These are phyloP conservation scores for Tolypocladium album DNA, from an alignment of 2,329 filamentous ascomycete species.

Conservation along the genomic window DNA sequence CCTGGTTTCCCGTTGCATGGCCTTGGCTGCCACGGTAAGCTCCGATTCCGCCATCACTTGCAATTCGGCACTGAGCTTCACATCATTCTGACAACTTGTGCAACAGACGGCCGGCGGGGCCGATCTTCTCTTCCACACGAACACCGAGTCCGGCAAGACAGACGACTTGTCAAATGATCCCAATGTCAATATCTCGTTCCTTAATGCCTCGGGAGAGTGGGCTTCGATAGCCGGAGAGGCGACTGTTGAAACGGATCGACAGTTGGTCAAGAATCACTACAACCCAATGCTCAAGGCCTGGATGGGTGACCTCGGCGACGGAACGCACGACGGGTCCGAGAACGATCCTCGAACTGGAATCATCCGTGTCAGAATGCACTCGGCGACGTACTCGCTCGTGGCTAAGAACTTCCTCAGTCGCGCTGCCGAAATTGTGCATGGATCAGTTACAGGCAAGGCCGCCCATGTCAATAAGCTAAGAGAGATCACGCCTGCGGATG, in stretches of 20 bases:
- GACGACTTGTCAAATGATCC: constrained; percentile 64
- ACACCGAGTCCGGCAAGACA: constrained; percentile 82
- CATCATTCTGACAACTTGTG: background rate
- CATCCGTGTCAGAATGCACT: constrained; percentile 64
- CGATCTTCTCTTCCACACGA: constrained; percentile 84
- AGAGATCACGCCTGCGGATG: constrained; percentile 57
- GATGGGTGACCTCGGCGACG: constrained; percentile 78
- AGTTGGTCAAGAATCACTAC: constrained; percentile 64
- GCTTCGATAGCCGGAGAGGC: constrained; percentile 72
- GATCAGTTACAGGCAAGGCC: constrained; percentile 59
- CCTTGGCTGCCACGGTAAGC: constrained; percentile 63
- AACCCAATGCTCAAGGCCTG: constrained; percentile 65
- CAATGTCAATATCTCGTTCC: constrained; percentile 72
- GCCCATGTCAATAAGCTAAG: constrained; percentile 66
- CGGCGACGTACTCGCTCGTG: constrained; percentile 60
- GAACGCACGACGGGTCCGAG: constrained; percentile 69
- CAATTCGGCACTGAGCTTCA: background rate
- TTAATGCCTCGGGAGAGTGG: constrained; percentile 70
- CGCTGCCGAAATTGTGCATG: constrained; percentile 63
- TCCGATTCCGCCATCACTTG: background rate
- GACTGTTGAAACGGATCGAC: constrained; percentile 57
- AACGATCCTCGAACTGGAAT: constrained; percentile 74
- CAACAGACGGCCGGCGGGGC: constrained; percentile 63
- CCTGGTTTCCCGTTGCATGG: constrained; percentile 78
- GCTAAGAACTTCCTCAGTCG: constrained; percentile 53